Conservation (phyloP, 75 land plant species). For the Ceratopteris richardii region DNA sequence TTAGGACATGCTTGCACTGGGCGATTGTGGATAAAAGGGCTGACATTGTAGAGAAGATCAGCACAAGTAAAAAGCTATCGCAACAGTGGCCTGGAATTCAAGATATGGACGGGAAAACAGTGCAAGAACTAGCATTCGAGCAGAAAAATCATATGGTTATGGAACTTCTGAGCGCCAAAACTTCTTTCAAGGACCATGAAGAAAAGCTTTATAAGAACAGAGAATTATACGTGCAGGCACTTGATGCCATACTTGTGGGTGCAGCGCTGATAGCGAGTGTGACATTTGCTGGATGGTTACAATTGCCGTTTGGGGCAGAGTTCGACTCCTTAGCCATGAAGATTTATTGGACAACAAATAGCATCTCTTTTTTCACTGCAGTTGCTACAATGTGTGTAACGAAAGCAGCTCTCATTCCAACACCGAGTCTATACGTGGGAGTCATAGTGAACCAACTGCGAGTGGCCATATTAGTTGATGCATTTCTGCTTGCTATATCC, state of each 20-base stretch:
- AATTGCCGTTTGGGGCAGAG: constrained; percentile 3
- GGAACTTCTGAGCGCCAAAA: constrained; percentile 8
- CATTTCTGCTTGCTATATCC: constrained; percentile 12
- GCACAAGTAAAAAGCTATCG: neutral
- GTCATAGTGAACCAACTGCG: constrained; percentile 12
- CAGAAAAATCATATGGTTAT: neutral
- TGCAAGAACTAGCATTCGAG: constrained; percentile 12
- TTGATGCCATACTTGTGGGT: constrained; percentile 18
- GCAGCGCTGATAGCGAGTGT: constrained; percentile 16
- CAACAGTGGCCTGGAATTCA: constrained; percentile 9
- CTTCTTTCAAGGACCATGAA: constrained; percentile 5
- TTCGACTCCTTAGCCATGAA: neutral
- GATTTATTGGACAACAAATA: constrained; percentile 19
- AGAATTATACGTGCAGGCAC: constrained; percentile 9
- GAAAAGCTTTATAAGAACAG: constrained; percentile 10
- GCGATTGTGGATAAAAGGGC: constrained; percentile 1
- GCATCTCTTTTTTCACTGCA: constrained; percentile 23
- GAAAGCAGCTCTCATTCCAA: constrained; percentile 17
- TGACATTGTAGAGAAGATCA: neutral
- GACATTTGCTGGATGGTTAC: constrained; percentile 17
- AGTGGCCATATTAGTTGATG: neutral
- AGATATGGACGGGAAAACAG: constrained; percentile 11
- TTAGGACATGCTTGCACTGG: constrained; percentile 10
- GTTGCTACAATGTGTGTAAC: constrained; percentile 13
- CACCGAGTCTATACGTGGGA: constrained; percentile 13